Evolutionary conservation across 176 grass and related monocot genomes (phyloP), one percentile per base, ranked within the genome.

Genomic region (Musa schizocarpa): DNA sequence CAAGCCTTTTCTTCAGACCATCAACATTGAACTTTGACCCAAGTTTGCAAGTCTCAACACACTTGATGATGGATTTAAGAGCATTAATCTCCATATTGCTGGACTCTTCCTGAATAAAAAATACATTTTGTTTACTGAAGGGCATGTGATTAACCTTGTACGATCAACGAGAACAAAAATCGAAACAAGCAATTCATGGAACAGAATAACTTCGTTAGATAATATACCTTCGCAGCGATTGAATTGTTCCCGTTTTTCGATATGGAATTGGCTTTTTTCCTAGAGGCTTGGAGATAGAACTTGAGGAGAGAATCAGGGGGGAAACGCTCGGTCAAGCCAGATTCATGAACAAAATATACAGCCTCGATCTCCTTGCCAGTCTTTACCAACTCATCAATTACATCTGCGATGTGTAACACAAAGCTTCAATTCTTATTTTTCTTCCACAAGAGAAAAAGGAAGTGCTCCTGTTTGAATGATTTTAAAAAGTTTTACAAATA

Each of bases 51-150:
- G 61, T 66, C 74, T 92, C 82, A 0, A 89, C 87, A 27, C 92
- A 96, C 76, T 78, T 89, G 78, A 96, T 89, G 52, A 96, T 61
- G 12, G 89, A 82, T 80, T 76, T 96, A 71, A 83, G 82, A 65
- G 72, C 89, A 52, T 76, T 85, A 69, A 76, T 80, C 81, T 96
- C 88, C 52, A 83, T 13, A 69, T 34, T 83, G 54, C 56, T 89
- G 52, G 92, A 56, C 1, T 87, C 89, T 75, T 89, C 82, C 89
- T 92, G 53, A 77, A 63, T 21, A 80, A 72, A 56, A 16, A 1
- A 73, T 54, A 16, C 56, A 50, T 87, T 13, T 61, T 62, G 43
- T 71, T 75, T 43, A 43, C 34, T 0, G 34, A 43, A 43, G 53
- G 8, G 13, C 22, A 74, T 22, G 55, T 2, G 76, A 26, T 74